Conservation (phyloP, 495 filamentous ascomycete genomes). For the Sordaria brevicollis region DNA sequence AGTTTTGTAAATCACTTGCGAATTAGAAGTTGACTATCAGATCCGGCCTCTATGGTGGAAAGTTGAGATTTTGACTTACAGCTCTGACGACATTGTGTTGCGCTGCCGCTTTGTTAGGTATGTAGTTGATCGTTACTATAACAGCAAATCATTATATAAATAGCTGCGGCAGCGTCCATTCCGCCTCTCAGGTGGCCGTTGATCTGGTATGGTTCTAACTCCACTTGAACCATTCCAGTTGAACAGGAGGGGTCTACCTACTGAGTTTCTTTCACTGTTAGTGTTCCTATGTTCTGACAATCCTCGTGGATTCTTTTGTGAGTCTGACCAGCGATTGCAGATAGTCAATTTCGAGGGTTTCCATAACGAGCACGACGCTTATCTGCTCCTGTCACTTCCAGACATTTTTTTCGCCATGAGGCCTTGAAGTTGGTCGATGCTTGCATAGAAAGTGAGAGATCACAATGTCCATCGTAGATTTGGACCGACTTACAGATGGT, state of each 20-base stretch:
- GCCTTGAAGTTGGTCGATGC: neutral
- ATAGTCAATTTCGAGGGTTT: no score
- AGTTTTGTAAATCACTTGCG: neutral
- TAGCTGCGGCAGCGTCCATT: neutral
- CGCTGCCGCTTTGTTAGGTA: neutral
- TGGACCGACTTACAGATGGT: neutral
- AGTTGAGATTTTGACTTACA: neutral
- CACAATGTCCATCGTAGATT: neutral
- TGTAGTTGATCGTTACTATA: neutral
- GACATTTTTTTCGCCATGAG: neutral
- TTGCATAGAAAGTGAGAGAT: neutral
- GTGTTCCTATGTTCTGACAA: no score
- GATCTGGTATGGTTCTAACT: neutral
- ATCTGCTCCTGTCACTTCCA: neutral
- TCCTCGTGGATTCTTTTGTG: no score
- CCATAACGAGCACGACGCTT: neutral
- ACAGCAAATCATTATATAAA: neutral
- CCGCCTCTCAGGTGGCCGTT: neutral
- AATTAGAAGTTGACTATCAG: neutral
- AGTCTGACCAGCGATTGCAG: no score
- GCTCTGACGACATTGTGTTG: neutral
- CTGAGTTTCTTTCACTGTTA: neutral
- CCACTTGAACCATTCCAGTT: neutral
- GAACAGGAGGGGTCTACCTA: neutral
- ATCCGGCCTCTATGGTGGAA: neutral